Evolutionary conservation across 345 rosid species (phyloP).

Genomic region (Brassica nigra): DNA sequence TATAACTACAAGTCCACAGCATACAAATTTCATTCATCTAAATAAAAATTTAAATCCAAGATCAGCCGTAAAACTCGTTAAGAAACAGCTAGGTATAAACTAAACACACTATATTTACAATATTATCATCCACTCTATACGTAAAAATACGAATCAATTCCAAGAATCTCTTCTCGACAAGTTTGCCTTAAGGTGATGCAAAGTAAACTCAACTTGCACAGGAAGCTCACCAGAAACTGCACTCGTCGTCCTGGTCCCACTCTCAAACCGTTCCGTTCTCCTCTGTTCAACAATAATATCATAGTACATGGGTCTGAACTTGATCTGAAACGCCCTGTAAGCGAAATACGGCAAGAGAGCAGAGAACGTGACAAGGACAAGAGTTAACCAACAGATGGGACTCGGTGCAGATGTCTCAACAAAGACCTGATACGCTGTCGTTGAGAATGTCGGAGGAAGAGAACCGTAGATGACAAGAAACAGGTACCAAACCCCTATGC

Average conservation of each 20-base stretch:
- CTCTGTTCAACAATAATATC: constrained; percentile 50
- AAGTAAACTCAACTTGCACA: constrained; percentile 44
- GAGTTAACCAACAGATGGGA: constrained; percentile 62
- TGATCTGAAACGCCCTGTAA: constrained; percentile 74
- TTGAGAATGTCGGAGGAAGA: constrained; percentile 60
- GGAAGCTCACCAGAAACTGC: constrained; percentile 48
- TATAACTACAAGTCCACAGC: not conserved
- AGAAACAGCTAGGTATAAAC: not conserved
- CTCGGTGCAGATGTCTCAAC: constrained; percentile 79
- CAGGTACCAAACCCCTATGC: constrained; percentile 79
- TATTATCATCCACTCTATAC: not conserved
- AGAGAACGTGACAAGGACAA: constrained; percentile 59
- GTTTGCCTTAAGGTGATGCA: constrained; percentile 47
- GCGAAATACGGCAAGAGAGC: constrained; percentile 71
- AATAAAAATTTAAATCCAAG: not conserved
- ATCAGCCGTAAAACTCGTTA: not conserved
- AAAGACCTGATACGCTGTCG: constrained; percentile 75
- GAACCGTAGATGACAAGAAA: constrained; percentile 72
- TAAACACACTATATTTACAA: constrained; percentile 14
- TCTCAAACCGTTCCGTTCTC: constrained; percentile 34
- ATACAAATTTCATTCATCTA: not conserved
- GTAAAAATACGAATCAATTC: constrained; percentile 17
- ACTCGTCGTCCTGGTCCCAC: constrained; percentile 9
- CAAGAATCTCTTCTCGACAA: constrained; percentile 42
- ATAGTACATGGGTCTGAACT: constrained; percentile 75